Conservation (phyloP, 2,329 filamentous ascomycete genomes). For the Penicillium italicum region DNA sequence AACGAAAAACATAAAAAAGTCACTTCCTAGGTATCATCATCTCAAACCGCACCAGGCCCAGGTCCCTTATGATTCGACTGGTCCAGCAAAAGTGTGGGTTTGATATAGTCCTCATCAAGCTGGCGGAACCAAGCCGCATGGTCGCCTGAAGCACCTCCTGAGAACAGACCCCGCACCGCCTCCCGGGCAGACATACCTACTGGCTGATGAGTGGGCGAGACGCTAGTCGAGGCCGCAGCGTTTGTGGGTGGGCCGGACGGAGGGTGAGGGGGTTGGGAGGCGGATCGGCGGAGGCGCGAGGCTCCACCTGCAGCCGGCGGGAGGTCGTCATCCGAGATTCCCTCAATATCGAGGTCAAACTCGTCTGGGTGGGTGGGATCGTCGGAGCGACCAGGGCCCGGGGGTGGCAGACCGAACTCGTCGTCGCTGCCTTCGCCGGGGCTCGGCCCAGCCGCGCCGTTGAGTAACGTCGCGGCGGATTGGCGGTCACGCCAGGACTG, state of each 20-base stretch:
- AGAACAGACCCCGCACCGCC: slow-evolving; percentile 76
- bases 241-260: slow-evolving; percentile 20
- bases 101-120: slow-evolving; percentile 93
- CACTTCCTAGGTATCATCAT: slow-evolving; percentile 8
- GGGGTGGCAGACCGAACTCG: slow-evolving; percentile 46
- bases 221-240: slow-evolving; percentile 22
- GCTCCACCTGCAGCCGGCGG: slow-evolving; percentile 50
- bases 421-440: slow-evolving; percentile 45
- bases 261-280: slow-evolving; percentile 34
- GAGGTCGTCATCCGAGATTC: slow-evolving; percentile 55
- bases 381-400: slow-evolving; percentile 40
- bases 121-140: slow-evolving; percentile 86
- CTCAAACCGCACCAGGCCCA: slow-evolving; percentile 36
- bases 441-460: slow-evolving; percentile 22
- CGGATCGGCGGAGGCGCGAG: slow-evolving; percentile 36
- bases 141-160: slow-evolving; percentile 68
- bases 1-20: slow-evolving; percentile 9
- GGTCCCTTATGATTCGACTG: slow-evolving; percentile 49
- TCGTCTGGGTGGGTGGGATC: slow-evolving; percentile 29
- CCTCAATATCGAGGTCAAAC: slow-evolving; percentile 42
- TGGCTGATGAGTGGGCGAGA: slow-evolving; percentile 30
- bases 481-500: slow-evolving; percentile 43
- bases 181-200: slow-evolving; percentile 64
- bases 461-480: slow-evolving; percentile 52
- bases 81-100: slow-evolving; percentile 83